Conservation (phyloP, 768 basidiomycete species). For the Pleurotus pulmonarius region DNA sequence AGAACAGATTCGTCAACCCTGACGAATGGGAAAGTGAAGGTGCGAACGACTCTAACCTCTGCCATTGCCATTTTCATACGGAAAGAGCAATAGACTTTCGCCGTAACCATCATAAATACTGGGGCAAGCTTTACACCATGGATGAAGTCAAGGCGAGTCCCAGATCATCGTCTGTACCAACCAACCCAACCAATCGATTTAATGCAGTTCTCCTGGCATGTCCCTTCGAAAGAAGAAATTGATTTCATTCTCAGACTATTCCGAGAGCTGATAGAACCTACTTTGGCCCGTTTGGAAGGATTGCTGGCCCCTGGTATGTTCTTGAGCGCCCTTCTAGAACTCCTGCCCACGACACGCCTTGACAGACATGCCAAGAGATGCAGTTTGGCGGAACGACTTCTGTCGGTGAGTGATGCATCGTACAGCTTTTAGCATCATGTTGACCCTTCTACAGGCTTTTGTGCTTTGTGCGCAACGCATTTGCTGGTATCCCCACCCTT, state of each 20-base stretch:
- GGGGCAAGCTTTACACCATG: constrained; percentile 75
- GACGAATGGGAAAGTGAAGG: constrained; percentile 74
- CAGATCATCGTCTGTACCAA: not conserved
- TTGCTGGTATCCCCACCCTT: constrained; percentile 70
- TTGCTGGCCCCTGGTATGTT: constrained; percentile 50
- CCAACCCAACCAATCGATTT: not conserved
- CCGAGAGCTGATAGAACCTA: constrained; percentile 61
- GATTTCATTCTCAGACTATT: constrained; percentile 72
- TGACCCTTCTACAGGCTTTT: constrained; percentile 42
- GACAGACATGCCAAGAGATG: constrained; percentile 46
- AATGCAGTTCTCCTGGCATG: constrained; percentile 72
- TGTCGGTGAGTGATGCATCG: constrained; percentile 50
- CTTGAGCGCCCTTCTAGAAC: not conserved
- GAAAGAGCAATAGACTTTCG: constrained; percentile 50
- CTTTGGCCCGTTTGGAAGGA: constrained; percentile 48
- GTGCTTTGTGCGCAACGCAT: constrained; percentile 70
- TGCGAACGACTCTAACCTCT: constrained; percentile 20
- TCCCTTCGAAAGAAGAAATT: constrained; percentile 67
- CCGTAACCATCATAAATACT: constrained; percentile 63
- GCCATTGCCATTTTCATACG: not conserved
- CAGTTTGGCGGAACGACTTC: constrained; percentile 81
- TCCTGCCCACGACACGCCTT: not conserved
- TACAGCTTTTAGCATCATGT: not conserved
- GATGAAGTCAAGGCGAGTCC: constrained; percentile 62
- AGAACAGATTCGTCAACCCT: constrained; percentile 78